Percentiles rank a stretch among this genome's conserved stretches.
Conservation (phyloP, 1,139 yeast genomes). For the Nakaseomyces glabratus region DNA sequence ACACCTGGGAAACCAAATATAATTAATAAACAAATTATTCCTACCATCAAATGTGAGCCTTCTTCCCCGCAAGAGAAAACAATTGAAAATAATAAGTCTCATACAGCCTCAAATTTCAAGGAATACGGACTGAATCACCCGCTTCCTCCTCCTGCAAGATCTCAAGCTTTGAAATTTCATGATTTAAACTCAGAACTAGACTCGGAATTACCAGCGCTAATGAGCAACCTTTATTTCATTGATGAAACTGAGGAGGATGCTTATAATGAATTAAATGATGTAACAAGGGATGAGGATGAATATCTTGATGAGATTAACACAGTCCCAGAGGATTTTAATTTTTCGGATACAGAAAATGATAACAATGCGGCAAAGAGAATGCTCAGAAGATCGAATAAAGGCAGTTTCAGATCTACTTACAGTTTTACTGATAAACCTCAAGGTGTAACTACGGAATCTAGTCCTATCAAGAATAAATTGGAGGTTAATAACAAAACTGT, state of each 20-base stretch:
- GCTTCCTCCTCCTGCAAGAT: slow-evolving; percentile 26
- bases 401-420: slow-evolving; percentile 28
- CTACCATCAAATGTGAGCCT: slow-evolving; percentile 9
- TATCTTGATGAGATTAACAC: slow-evolving; percentile 46
- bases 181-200: slow-evolving; percentile 28
- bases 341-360: slow-evolving; percentile 34
- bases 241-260: slow-evolving; percentile 31
- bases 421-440: slow-evolving; percentile 30
- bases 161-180: slow-evolving; percentile 27
- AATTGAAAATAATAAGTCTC: neutral
- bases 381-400: slow-evolving; percentile 9
- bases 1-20: slow-evolving; percentile 1
- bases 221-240: slow-evolving; percentile 28
- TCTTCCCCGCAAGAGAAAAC: neutral
- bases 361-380: slow-evolving; percentile 5
- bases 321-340: slow-evolving; percentile 53
- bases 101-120: slow-evolving; percentile 5
- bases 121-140: slow-evolving; percentile 3
- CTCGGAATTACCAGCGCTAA: slow-evolving; percentile 27
- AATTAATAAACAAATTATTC: slow-evolving; percentile 12
- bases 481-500: slow-evolving; percentile 47
- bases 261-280: slow-evolving; percentile 16
- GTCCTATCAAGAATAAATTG: slow-evolving; percentile 38
- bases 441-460: slow-evolving; percentile 24
- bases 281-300: slow-evolving; percentile 19